Conservation (phyloP, 495 filamentous ascomycete genomes). For the Trichoderma gamsii region DNA sequence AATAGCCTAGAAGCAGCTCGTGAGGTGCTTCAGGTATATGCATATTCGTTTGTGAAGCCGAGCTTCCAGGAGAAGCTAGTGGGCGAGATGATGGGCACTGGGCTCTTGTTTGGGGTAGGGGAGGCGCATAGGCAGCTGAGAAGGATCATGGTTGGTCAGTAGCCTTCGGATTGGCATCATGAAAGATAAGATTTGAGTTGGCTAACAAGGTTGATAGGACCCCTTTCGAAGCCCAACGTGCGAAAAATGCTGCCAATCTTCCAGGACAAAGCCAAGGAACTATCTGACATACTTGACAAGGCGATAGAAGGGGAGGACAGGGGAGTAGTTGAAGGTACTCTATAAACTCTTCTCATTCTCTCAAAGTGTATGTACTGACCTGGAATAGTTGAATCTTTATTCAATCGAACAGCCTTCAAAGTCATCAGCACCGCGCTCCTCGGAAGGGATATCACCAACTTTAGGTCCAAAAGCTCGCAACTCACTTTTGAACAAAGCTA, state of each 20-base stretch:
- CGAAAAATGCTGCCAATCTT: constrained; percentile 21
- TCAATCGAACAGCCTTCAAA: constrained; percentile 50
- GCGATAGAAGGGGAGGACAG: background rate
- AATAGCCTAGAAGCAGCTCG: constrained; percentile 32
- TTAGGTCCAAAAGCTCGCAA: constrained; percentile 35
- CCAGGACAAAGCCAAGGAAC: constrained; percentile 17
- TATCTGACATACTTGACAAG: background rate
- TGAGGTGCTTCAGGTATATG: constrained; percentile 31
- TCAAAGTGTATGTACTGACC: background rate
- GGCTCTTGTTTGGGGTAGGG: constrained; percentile 23
- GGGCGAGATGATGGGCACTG: constrained; percentile 22
- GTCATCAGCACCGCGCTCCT: constrained; percentile 65
- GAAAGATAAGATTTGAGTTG: background rate
- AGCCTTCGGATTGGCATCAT: background rate
- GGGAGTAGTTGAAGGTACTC: constrained; percentile 9
- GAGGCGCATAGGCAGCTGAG: constrained; percentile 20
- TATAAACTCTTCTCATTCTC: background rate
- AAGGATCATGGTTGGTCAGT: constrained; percentile 3
- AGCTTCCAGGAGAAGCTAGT: constrained; percentile 26
- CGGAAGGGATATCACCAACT: constrained; percentile 57
- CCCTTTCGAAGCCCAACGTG: constrained; percentile 13
- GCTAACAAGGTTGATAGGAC: background rate
- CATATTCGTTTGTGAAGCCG: constrained; percentile 34
- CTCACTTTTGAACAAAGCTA: constrained; percentile 25
- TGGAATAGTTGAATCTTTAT: constrained; percentile 21